Evolutionary conservation across 495 filamentous ascomycete genomes (phyloP), one percentile per base, ranked within the genome.

Genomic region (Lasiosphaeria hispida): DNA sequence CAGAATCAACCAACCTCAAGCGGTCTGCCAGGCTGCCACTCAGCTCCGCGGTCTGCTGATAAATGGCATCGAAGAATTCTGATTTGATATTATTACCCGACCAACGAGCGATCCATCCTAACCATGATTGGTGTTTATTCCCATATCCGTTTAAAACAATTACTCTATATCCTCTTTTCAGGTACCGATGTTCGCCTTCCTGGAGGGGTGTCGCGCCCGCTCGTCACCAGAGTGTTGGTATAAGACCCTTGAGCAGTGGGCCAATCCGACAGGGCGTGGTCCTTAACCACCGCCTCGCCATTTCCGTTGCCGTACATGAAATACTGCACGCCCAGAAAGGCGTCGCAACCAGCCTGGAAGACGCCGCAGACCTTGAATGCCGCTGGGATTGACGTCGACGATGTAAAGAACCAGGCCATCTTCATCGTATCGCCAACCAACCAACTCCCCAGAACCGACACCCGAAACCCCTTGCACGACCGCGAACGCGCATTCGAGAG

Each of bases 371-470:
- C 60, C 73, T 95, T 95, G 77, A 98, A 98, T 1, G 91, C 85
- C 80, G 83, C 83, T 0, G 92, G 90, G 44, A 98, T 90, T 50
- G 86, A 83, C 10, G 79, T 77, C 30, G 77, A 76, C 10, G 88
- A 86, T 36, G 80, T 84, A 69, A 91, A 92, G 75, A 97, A 97
- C 77, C 89, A 98, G 44, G 87, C 87, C 84, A 96, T 89, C 79
- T 98, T 98, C 88, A 96, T 95, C 36, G 83, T 76, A 74, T 98
- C 94, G 61, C 94, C 94, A 10, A 90, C 70, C 59, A 98, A 74
- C 94, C 94, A 98, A 45, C 88, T 91, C 4, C 80, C 86, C 19
- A 97, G 74, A 6, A 98, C 91, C 10, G 87, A 92, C 7, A 96
- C 42, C 3, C 94, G 84, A 75, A 98, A 96, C 8, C 94, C 94